These are phyloP conservation scores for Prosopis cineraria DNA, from an alignment of 306 rosid species.

Conservation along the genomic window DNA sequence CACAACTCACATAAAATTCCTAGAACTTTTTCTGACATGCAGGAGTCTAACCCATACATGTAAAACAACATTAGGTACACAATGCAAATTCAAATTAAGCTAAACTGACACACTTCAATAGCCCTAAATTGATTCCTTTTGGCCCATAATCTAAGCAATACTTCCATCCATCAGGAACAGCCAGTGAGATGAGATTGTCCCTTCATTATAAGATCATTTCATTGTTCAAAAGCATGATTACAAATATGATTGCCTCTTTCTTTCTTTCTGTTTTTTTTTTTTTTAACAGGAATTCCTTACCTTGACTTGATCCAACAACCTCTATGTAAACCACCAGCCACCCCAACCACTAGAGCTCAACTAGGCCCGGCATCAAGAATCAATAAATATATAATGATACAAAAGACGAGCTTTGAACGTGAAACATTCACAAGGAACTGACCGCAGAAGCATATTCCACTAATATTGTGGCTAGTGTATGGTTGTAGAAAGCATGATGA, in stretches of 20 bases:
- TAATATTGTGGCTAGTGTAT: conserved; percentile 69
- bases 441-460: conserved; percentile 93
- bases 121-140: conserved; percentile 18
- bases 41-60: neutral
- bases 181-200: conserved; percentile 18
- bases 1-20: conserved; percentile 14
- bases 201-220: conserved; percentile 25
- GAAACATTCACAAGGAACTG: conserved; percentile 38
- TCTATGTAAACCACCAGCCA: neutral
- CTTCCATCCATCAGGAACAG: conserved; percentile 23
- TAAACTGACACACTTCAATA: neutral
- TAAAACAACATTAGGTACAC: conserved; percentile 9
- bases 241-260: neutral
- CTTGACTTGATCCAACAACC: neutral
- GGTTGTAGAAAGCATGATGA: conserved; percentile 51
- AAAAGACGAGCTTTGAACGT: neutral
- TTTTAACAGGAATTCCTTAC: neutral
- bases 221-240: conserved; percentile 15
- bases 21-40: neutral
- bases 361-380: conserved; percentile 3
- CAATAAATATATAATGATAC: neutral
- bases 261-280: neutral
- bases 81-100: conserved; percentile 19
- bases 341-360: neutral
- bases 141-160: conserved; percentile 19